phyloP scores from a whole-genome alignment of 192 early-diverging fungal genomes.

The Backusella morwellensis region DNA sequence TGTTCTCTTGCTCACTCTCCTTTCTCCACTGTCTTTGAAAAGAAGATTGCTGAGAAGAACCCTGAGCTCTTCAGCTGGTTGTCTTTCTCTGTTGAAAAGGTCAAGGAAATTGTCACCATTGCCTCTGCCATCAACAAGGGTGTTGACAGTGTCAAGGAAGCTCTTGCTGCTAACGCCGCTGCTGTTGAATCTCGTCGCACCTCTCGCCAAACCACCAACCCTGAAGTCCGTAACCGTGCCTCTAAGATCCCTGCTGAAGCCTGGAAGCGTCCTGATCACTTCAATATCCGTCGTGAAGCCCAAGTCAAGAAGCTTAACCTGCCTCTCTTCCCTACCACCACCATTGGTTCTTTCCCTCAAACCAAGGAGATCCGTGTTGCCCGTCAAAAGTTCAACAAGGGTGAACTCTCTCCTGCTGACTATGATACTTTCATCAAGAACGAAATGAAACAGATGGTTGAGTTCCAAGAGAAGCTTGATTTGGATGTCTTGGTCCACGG shows the following conservation, averaged over 20 bases:
- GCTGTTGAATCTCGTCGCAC: conserved; percentile 66
- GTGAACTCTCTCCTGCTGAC: conserved; percentile 58
- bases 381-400: conserved; percentile 89
- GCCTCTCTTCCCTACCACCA: conserved; percentile 94
- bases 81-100: conserved; percentile 92
- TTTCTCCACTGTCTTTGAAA: conserved; percentile 78
- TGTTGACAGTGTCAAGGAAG: conserved; percentile 59
- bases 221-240: conserved; percentile 74
- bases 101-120: conserved; percentile 75
- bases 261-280: conserved; percentile 75
- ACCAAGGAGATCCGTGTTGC: conserved; percentile 94
- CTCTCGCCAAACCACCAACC: conserved; percentile 82
- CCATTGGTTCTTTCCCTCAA: conserved; percentile 98
- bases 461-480: conserved; percentile 86
- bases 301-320: conserved; percentile 82
- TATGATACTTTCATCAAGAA: conserved; percentile 84
- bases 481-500: conserved; percentile 98
- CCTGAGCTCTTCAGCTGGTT: conserved; percentile 88
- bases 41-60: conserved; percentile 67
- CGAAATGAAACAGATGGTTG: conserved; percentile 83
- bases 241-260: conserved; percentile 62
- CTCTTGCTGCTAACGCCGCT: conserved; percentile 69
- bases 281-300: conserved; percentile 63
- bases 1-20: conserved; percentile 94
- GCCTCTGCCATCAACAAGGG: conserved; percentile 55